A percentile compares a stretch with the other conserved stretches of the same genome.
phyloP scores from a whole-genome alignment of 2,329 filamentous ascomycete genomes.

The Venturiaceae sp. region DNA sequence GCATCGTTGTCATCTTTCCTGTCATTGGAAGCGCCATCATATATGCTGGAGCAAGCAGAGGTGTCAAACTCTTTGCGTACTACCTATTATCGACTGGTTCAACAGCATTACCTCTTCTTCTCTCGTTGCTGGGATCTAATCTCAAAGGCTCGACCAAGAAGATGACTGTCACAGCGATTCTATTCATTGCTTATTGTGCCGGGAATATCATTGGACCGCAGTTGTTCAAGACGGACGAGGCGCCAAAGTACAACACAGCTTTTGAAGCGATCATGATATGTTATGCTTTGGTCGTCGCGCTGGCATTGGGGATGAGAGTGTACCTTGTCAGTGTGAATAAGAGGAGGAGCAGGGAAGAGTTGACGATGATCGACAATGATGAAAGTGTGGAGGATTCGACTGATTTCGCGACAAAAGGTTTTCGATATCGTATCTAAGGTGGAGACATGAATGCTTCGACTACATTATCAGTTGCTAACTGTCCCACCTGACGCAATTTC shows the following conservation, averaged over 20 bases:
- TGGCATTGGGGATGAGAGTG: background rate
- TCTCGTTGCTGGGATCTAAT: background rate
- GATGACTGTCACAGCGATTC: conserved; percentile 33
- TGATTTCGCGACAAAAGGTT: background rate
- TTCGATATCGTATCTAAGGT: background rate
- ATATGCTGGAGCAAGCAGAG: background rate
- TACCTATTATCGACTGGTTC: background rate
- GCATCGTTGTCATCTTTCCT: background rate
- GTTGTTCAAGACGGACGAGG: conserved; percentile 27
- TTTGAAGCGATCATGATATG: conserved; percentile 4
- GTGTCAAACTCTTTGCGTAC: background rate
- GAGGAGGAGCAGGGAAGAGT: background rate
- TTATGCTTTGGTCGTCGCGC: background rate
- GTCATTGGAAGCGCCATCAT: background rate
- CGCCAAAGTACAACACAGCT: conserved; percentile 18
- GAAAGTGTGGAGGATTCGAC: background rate
- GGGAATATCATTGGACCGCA: conserved; percentile 32
- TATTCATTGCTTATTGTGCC: conserved; percentile 35
- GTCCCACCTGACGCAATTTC: background rate
- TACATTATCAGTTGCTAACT: background rate
- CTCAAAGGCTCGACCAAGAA: conserved; percentile 18
- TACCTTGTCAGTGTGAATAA: background rate
- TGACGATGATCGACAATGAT: background rate
- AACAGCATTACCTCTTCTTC: conserved; percentile 3
- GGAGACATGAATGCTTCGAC: too few relatives aligned